Base-by-base conservation (phyloP, 2,329 filamentous ascomycete species). In the Truncatella angustata region DNA sequence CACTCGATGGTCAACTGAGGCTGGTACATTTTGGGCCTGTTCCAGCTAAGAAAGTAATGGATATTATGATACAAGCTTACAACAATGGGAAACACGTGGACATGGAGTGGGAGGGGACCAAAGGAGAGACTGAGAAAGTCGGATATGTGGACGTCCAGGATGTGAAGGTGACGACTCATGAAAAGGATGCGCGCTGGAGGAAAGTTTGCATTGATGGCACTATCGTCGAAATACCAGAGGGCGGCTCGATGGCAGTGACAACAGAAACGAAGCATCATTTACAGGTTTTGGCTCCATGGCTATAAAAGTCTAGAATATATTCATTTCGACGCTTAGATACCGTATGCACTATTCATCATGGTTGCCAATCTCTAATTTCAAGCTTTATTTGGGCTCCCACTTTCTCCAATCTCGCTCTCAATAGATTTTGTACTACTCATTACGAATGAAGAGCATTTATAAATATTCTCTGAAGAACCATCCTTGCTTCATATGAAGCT, bases 151-250 rank as follows among this genome's bases (percentile, higher is more conserved):
- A 82, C 50, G 78, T 94, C 5, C 81, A 87, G 2, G 81, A 81
- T 48, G 59, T 96, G 16, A 76, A 72, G 53, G 83, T 97, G 43
- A 77, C 81, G 14, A 84, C 90, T 32, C 56, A 73, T 1, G 89
- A 94, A 62, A 74, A 81, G 14, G 84, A 90, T n/a, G 75, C 74
- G 42, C 75, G 84, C 49, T 97, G 91, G 91, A 78, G 93, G 55
- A 84, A 92, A 63, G 81, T 96, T 12, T 97, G 93, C 66, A 77
- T 97, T n/a, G 93, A 97, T 68, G 93, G 93, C 3, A 91, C 87
- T 49, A 95, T 96, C 61, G 82, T 97, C 3, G 79, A 82, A 53
- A 73, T 96, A 1, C 86, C 88, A 18, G 67, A 76, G 48, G 84
- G 80, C 2, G 91, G 91, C 0, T 86, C 82, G 77, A 81, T 96